A percentile compares a stretch with the other conserved stretches of the same genome.
Conservation (phyloP, 2,329 filamentous ascomycete genomes). For the Exophiala sideris region DNA sequence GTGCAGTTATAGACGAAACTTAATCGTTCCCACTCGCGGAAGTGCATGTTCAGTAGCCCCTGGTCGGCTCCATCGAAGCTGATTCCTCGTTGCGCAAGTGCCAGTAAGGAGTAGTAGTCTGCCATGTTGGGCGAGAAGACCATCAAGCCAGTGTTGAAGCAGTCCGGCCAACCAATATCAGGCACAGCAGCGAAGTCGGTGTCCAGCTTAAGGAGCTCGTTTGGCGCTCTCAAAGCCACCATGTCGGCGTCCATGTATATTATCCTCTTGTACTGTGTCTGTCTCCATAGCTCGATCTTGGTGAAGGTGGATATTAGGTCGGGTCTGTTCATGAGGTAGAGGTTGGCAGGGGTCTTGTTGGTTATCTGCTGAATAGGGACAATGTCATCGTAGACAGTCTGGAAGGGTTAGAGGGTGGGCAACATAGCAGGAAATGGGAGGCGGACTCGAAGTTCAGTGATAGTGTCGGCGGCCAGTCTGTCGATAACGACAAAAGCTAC, state of each 20-base stretch:
- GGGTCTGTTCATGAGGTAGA: constrained; percentile 85
- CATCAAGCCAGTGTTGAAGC: constrained; percentile 98
- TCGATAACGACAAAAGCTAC: constrained; percentile 81
- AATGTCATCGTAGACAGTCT: constrained; percentile 84
- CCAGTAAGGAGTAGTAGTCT: constrained; percentile 80
- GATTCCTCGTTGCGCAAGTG: constrained; percentile 78
- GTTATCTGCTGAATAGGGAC: constrained; percentile 77
- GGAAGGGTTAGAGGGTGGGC: constrained; percentile 27
- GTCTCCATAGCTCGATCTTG: constrained; percentile 92
- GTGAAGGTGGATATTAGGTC: constrained; percentile 93
- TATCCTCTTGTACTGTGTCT: constrained; percentile 83
- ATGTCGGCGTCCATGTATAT: constrained; percentile 95
- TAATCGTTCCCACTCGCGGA: constrained; percentile 77
- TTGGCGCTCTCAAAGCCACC: constrained; percentile 82
- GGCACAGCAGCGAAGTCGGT: constrained; percentile 69
- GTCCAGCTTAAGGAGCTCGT: constrained; percentile 77
- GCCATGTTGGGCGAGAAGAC: constrained; percentile 80
- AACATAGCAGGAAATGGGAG: constrained; percentile 6
- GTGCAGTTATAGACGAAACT: constrained; percentile 98
- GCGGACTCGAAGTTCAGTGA: constrained; percentile 72
- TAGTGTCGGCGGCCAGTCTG: constrained; percentile 68
- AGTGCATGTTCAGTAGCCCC: constrained; percentile 92
- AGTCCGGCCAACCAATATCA: constrained; percentile 96
- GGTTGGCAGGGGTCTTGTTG: constrained; percentile 74
- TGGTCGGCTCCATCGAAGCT: constrained; percentile 98